Base-by-base conservation (phyloP, 345 rosid genomes). In the Populus simonii region DNA sequence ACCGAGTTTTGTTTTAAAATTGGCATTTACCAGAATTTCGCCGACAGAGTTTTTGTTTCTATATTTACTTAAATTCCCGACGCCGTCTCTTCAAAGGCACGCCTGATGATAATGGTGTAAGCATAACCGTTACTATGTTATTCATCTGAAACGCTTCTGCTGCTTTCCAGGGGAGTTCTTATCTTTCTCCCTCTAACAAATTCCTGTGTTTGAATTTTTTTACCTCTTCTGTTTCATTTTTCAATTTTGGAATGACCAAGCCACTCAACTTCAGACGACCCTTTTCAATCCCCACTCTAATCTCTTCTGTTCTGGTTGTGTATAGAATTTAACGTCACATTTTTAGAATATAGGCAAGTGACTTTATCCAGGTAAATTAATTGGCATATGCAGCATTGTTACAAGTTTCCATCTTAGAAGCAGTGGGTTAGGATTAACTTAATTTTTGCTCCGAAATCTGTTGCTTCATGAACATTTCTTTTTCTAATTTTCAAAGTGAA, bases 1-100 rank as follows among this genome's bases (percentile, higher is more conserved):
- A 87, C 85, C 68, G 45, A 84, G 51, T 7, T 73, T 45, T 45
- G 57, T 38, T 62, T 65, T 2, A 57, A 12, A 59, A n/a, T 16
- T 6, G 33, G 31, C 17, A 35, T 72, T 70, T 35, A 43, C 66
- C 68, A 39, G 72, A 66, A 68, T n/a, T 74, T 22, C 74, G 20
- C 53, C 45, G 35, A 62, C 36, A 18, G 7, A 18, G 47, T 20
- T 68, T 49, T 33, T 18, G 62, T 69, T 68, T 2, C 31, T 39
- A 41, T 10, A 22, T 62, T 63, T 36, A 4, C 36, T 45, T 31
- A 29, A 18, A 17, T 71, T 47, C 8, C 62, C 11, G 18, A 33
- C 16, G 12, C 13, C 0, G 31, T 66, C 67, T n/a, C 35, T 62
- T 25, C 67, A 11, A 62, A 9, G 67, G 33, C n/a, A 1, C 12